These are phyloP conservation scores for Dictyostelium intermedium DNA, from an alignment of 78 protist genomes.

Conservation along the genomic window DNA sequence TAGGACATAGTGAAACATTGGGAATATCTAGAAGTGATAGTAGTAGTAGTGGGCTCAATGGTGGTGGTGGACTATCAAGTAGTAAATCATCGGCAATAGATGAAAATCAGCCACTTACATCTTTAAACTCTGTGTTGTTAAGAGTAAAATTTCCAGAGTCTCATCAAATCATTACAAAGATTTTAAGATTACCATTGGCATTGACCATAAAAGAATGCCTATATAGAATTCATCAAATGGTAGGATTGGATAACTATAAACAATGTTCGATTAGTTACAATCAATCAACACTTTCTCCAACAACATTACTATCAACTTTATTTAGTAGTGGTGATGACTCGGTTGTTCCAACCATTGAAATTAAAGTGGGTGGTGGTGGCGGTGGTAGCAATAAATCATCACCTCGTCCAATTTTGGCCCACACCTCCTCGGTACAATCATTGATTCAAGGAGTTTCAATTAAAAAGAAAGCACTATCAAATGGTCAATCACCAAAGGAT, in stretches of 20 bases:
- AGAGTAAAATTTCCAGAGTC: slow-evolving; percentile 65
- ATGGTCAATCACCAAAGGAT: slow-evolving; percentile 11
- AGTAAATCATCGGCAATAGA: background rate
- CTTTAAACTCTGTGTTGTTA: background rate
- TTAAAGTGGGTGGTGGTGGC: background rate
- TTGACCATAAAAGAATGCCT: slow-evolving; percentile 36
- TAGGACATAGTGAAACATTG: background rate
- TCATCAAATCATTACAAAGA: slow-evolving; percentile 48
- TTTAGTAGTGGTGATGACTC: slow-evolving; percentile 59
- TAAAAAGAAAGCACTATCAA: background rate
- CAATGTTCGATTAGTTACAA: slow-evolving; percentile 26
- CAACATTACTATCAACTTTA: background rate
- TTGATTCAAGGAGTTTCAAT: background rate
- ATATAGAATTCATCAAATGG: slow-evolving; percentile 35
- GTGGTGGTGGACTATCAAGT: background rate
- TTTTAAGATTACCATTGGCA: slow-evolving; percentile 27
- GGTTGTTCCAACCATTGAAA: slow-evolving; percentile 42
- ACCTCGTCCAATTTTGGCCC: slow-evolving; percentile 32
- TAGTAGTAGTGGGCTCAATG: background rate
- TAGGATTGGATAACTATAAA: slow-evolving; percentile 14
- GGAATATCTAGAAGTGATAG: background rate
- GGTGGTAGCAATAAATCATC: background rate
- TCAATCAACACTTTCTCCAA: slow-evolving; percentile 15
- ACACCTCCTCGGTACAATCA: slow-evolving; percentile 29
- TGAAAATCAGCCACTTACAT: background rate